Conservation (phyloP, 2,329 filamentous ascomycete species). For the Coccinonectria pachysandricola region DNA sequence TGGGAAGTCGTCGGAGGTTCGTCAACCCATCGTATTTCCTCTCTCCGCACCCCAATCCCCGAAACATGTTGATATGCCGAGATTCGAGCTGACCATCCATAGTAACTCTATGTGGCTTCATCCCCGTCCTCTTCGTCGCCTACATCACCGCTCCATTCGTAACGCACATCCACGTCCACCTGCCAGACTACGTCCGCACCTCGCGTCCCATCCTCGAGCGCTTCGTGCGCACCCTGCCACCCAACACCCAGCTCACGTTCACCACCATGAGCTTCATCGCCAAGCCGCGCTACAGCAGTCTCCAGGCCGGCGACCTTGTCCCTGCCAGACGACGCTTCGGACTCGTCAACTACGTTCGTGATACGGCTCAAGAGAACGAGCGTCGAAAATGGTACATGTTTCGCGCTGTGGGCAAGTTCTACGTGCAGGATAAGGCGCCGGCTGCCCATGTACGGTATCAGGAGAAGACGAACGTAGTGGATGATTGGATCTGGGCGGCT, state of each 20-base stretch:
- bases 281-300: conserved; percentile 40
- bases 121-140: conserved; percentile 55
- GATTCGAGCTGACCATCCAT: too few relatives aligned
- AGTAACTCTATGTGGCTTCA: conserved; percentile 50
- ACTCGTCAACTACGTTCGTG: conserved; percentile 31
- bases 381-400: conserved; percentile 30
- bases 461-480: conserved; percentile 21
- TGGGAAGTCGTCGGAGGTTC: conserved; percentile 28
- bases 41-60: too few relatives aligned
- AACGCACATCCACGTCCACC: conserved; percentile 57
- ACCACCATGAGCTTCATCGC: conserved; percentile 46
- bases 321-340: conserved; percentile 24
- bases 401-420: conserved; percentile 28
- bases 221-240: conserved; percentile 38
- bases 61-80: too few relatives aligned
- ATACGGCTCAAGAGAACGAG: conserved; percentile 24
- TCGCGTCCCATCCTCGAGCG: conserved; percentile 46
- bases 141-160: conserved; percentile 62
- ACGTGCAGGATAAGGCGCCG: conserved; percentile 23
- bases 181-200: conserved; percentile 54
- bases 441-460: conserved; percentile 14
- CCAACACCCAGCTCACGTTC: conserved; percentile 36
- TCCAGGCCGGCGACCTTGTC: conserved; percentile 28
- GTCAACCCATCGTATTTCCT: too few relatives aligned
- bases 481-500: conserved; percentile 32